phyloP scores from a whole-genome alignment of 148 eudicot genomes.

The Rheum nobile region DNA sequence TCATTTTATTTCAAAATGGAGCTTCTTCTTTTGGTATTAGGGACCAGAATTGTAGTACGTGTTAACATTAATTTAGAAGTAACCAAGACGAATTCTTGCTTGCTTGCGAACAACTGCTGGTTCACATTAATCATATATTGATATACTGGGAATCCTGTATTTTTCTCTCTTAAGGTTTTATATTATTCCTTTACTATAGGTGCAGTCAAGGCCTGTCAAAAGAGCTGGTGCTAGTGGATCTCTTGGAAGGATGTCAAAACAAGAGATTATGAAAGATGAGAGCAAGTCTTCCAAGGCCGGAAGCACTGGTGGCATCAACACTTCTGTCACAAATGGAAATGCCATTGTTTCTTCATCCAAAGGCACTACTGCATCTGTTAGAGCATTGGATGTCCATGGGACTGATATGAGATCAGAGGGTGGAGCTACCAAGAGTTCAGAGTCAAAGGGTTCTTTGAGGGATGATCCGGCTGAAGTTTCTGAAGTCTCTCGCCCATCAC shows the following conservation, averaged over 20 bases:
- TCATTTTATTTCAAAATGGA: no score
- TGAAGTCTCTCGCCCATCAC: constrained; percentile 39
- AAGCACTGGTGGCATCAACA: constrained; percentile 23
- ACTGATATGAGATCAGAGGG: constrained; percentile 41
- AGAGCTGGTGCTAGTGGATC: constrained; percentile 45
- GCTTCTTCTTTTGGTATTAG: neutral
- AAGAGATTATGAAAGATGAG: constrained; percentile 65
- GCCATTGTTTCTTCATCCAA: constrained; percentile 26
- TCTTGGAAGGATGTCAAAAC: constrained; percentile 45
- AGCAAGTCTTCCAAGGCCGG: constrained; percentile 42
- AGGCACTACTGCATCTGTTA: constrained; percentile 24
- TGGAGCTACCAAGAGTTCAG: constrained; percentile 41
- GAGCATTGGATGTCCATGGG: constrained; percentile 30
- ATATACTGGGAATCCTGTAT: neutral
- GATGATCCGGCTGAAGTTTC: constrained; percentile 52
- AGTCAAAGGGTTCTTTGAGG: constrained; percentile 37
- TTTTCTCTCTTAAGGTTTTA: neutral
- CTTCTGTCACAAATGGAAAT: constrained; percentile 32
- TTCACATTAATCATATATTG: neutral
- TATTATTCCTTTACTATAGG: neutral
- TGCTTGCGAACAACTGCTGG: neutral
- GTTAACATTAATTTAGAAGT: neutral
- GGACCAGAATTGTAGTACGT: neutral
- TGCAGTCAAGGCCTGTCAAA: constrained; percentile 46
- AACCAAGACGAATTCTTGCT: neutral